Conservation (phyloP, 2,329 filamentous ascomycete genomes). For the Aspergillus fumigatiaffinis region DNA sequence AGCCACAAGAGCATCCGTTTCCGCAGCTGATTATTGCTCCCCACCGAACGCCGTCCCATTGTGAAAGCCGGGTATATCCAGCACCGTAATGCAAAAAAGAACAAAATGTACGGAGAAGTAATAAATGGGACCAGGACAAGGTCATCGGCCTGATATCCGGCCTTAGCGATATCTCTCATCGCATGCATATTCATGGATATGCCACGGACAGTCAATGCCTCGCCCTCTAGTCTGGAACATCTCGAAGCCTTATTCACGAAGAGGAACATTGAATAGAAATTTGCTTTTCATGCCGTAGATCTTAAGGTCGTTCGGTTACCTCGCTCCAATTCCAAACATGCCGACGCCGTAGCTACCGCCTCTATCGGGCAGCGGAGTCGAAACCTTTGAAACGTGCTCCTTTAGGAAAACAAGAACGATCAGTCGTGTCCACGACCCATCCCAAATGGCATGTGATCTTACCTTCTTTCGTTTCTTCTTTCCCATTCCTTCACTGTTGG, state of each 20-base stretch:
- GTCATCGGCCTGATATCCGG: slow-evolving; percentile 4
- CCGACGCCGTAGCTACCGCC: slow-evolving; percentile 42
- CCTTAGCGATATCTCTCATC: neutral
- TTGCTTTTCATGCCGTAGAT: slow-evolving; percentile 20
- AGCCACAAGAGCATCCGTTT: slow-evolving; percentile 7
- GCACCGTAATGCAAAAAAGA: slow-evolving; percentile 44
- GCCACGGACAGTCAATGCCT: slow-evolving; percentile 1
- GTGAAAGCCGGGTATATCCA: slow-evolving; percentile 48
- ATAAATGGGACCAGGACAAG: slow-evolving; percentile 16
- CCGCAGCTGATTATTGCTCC: slow-evolving; percentile 19
- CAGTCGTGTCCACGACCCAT: slow-evolving; percentile 3
- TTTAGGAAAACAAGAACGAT: slow-evolving; percentile 17
- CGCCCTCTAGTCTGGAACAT: slow-evolving; percentile 15
- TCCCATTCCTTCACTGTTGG: slow-evolving; percentile 40
- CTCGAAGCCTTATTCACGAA: slow-evolving; percentile 20
- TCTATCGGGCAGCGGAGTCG: slow-evolving; percentile 37
- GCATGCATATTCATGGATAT: slow-evolving; percentile 6
- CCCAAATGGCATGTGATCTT: slow-evolving; percentile 7
- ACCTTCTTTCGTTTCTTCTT: slow-evolving; percentile 51
- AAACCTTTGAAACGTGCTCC: slow-evolving; percentile 41
- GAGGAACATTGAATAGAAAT: slow-evolving; percentile 14
- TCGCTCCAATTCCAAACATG: slow-evolving; percentile 44
- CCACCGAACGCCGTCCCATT: slow-evolving; percentile 37
- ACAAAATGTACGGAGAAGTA: slow-evolving; percentile 36
- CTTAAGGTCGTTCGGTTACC: slow-evolving; percentile 26